A percentile compares a stretch with the other conserved stretches of the same genome.
Conservation (phyloP, 202 grass and related monocot species). For the Musa balbisiana region DNA sequence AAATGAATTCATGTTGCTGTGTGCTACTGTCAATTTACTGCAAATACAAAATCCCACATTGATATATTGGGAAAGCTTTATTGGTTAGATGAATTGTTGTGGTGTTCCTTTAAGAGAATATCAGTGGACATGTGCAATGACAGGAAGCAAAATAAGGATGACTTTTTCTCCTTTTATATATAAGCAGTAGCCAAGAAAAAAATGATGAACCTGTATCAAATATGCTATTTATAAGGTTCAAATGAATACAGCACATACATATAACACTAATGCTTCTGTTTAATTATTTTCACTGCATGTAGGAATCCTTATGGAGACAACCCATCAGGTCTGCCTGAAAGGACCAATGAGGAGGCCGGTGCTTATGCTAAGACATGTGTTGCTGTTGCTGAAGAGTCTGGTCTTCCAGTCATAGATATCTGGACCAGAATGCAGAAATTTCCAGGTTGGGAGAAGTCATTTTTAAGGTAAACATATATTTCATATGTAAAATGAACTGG, state of each 20-base stretch:
- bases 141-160: too few species aligned
- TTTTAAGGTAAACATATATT: conserved; percentile 28
- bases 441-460: conserved; percentile 55
- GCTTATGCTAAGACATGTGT: conserved; percentile 64
- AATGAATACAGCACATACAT: neutral
- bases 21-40: too few species aligned
- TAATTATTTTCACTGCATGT: neutral
- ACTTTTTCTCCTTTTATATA: too few species aligned
- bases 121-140: too few species aligned
- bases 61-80: too few species aligned
- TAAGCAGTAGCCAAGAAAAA: too few species aligned
- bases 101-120: too few species aligned
- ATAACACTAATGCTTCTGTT: neutral
- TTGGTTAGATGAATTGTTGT: too few species aligned
- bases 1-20: neutral
- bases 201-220: too few species aligned
- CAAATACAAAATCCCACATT: too few species aligned
- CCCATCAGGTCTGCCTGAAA: conserved; percentile 48
- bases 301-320: conserved; percentile 53
- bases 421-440: conserved; percentile 70
- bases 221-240: too few species aligned
- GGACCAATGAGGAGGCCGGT: conserved; percentile 71
- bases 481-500: neutral
- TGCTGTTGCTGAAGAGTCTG: conserved; percentile 53
- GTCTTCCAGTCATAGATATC: conserved; percentile 60